A percentile compares a stretch with the other conserved stretches of the same genome.
Evolutionary conservation across 208 protist genomes (phyloP).

Genomic region (Wallacemonas sp.): DNA sequence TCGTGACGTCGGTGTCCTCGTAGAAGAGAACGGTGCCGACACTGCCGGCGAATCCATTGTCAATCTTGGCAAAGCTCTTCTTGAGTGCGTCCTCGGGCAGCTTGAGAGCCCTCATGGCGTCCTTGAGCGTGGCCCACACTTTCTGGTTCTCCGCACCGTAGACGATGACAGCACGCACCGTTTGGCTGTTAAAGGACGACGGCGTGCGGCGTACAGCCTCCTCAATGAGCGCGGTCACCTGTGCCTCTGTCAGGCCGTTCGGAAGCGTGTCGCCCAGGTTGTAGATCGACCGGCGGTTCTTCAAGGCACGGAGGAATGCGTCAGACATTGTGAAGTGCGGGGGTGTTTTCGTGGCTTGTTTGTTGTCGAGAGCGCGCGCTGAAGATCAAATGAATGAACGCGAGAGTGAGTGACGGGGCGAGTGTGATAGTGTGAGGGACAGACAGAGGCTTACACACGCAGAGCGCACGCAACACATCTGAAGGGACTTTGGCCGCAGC

Average conservation of each 20-base stretch:
- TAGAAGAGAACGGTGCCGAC: constrained; percentile 48
- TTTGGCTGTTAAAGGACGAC: constrained; percentile 60
- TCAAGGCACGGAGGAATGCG: constrained; percentile 16
- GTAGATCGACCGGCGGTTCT: constrained; percentile 25
- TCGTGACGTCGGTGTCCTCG: constrained; percentile 19
- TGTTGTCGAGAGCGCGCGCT: too few relatives aligned
- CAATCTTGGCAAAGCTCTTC: constrained; percentile 33
- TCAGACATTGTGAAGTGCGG: background rate
- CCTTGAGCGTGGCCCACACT: constrained; percentile 26
- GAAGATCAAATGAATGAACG: too few relatives aligned
- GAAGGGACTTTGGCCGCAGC: background rate
- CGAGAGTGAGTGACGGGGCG: too few relatives aligned
- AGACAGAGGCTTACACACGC: too few relatives aligned
- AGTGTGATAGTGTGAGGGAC: too few relatives aligned
- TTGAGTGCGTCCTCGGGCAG: constrained; percentile 21
- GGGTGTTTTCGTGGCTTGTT: too few relatives aligned
- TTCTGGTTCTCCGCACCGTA: constrained; percentile 30
- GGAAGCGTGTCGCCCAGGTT: constrained; percentile 17
- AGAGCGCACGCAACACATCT: too few relatives aligned
- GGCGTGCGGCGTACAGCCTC: constrained; percentile 21
- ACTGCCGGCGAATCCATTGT: constrained; percentile 28
- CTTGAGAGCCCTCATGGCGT: constrained; percentile 18
- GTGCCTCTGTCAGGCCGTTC: constrained; percentile 3
- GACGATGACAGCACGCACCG: constrained; percentile 29
- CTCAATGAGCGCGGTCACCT: constrained; percentile 25